A percentile compares a stretch with the other conserved stretches of the same genome.
Evolutionary conservation across 163 green algal species (phyloP).

Genomic region (Chlamydomonas reinhardtii): DNA sequence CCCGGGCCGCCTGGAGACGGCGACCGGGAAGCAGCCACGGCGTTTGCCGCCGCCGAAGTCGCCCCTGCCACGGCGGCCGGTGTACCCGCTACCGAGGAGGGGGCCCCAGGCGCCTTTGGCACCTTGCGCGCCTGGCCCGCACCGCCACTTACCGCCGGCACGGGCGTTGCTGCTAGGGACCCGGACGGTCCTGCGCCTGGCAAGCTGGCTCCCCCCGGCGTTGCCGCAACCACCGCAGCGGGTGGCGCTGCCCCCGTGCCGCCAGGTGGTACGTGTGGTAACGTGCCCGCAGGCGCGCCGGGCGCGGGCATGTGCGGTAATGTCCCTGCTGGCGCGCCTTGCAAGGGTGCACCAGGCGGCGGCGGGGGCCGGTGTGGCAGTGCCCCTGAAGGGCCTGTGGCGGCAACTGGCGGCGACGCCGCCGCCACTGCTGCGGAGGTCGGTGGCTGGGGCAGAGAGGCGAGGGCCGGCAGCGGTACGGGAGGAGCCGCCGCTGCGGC

Average conservation of each 20-base stretch:
- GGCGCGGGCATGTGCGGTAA: neutral
- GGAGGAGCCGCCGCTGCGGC: neutral
- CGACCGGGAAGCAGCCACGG: neutral
- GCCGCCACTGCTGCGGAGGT: neutral
- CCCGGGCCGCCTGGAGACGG: neutral
- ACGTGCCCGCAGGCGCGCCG: constrained; percentile 19
- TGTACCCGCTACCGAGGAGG: neutral
- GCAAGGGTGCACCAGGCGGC: neutral
- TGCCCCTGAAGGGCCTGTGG: neutral
- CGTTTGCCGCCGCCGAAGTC: neutral
- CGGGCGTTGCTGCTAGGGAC: neutral
- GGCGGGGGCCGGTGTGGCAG: neutral
- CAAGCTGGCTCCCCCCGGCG: neutral
- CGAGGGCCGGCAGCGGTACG: neutral
- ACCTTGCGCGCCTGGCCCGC: constrained; percentile 20
- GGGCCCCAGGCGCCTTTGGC: neutral
- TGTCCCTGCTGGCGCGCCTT: constrained; percentile 22
- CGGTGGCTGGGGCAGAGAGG: neutral
- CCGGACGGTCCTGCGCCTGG: neutral
- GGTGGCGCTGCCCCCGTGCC: neutral
- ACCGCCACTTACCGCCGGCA: neutral
- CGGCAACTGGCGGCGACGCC: neutral
- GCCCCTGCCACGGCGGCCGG: neutral
- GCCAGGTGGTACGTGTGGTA: constrained; percentile 6
- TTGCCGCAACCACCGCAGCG: neutral